phyloP scores from a whole-genome alignment of 1,139 yeast genomes.

The Hemisphaericaspora lyxosophila region DNA sequence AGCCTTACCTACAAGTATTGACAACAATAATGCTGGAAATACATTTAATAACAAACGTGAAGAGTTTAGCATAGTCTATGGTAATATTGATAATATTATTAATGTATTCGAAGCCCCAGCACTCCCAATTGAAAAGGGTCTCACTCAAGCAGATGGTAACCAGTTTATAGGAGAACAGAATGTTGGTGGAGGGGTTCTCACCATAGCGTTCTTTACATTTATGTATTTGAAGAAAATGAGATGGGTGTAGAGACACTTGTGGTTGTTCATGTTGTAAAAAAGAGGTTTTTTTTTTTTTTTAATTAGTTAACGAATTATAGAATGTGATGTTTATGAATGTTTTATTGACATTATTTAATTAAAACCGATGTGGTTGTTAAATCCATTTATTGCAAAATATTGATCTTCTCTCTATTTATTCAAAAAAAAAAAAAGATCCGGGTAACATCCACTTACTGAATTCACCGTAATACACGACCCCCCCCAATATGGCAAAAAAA shows the following conservation, averaged over 20 bases:
- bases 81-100: slow-evolving; percentile 5
- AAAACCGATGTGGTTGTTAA: not conserved
- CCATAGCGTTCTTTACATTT: slow-evolving; percentile 17
- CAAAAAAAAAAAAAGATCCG: no score
- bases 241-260: slow-evolving; percentile 7
- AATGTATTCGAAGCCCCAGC: slow-evolving; percentile 1
- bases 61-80: no score
- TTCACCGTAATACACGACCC: no score
- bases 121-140: not conserved
- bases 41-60: no score
- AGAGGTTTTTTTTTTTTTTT: slow-evolving; percentile 2
- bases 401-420: no score
- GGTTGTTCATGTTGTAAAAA: not conserved
- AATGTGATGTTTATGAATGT: not conserved
- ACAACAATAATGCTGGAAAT: slow-evolving; percentile 7
- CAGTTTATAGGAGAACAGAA: slow-evolving; percentile 8
- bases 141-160: not conserved
- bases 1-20: slow-evolving; percentile 14
- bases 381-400: no score
- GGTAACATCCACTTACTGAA: no score
- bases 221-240: slow-evolving; percentile 16
- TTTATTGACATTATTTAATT: not conserved
- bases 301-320: not conserved
- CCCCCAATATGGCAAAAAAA: no score
- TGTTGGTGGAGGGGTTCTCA: slow-evolving; percentile 17